These are phyloP conservation scores for Eucalyptus rudis DNA, from an alignment of 345 rosid species.

Conservation along the genomic window DNA sequence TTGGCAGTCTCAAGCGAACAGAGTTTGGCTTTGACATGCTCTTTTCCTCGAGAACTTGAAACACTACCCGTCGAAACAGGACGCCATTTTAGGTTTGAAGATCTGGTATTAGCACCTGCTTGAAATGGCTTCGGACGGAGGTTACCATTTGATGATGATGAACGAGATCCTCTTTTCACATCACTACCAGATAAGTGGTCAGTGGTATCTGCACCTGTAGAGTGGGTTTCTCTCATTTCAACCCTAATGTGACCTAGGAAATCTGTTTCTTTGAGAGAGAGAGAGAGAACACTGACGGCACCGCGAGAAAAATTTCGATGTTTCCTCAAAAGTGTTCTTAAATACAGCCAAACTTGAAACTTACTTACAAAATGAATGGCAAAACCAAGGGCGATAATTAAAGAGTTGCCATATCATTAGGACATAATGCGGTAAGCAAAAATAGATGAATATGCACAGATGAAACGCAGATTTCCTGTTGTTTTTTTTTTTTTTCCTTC, in stretches of 20 bases:
- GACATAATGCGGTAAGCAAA: neutral
- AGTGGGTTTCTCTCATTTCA: conserved; percentile 5
- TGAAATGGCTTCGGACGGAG: neutral
- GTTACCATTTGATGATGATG: neutral
- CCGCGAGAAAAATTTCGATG: neutral
- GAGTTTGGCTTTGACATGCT: conserved; percentile 16
- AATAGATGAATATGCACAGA: neutral
- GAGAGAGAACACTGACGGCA: neutral
- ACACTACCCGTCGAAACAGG: conserved; percentile 38
- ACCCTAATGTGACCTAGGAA: conserved; percentile 25
- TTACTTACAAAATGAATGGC: neutral
- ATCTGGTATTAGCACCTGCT: conserved; percentile 7
- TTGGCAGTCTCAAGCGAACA: conserved; percentile 8
- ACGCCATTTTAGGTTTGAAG: conserved; percentile 18
- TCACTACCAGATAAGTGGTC: neutral
- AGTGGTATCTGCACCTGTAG: neutral
- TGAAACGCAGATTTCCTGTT: neutral
- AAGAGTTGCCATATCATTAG: neutral
- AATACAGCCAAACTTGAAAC: neutral
- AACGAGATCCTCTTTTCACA: neutral
- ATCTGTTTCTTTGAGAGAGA: conserved; percentile 17
- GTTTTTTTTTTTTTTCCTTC: neutral
- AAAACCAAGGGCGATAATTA: neutral
- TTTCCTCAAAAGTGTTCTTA: neutral
- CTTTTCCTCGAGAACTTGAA: conserved; percentile 36